Base-by-base conservation (phyloP, 352 stramenopile genomes). In the Phytopythium litorale region DNA sequence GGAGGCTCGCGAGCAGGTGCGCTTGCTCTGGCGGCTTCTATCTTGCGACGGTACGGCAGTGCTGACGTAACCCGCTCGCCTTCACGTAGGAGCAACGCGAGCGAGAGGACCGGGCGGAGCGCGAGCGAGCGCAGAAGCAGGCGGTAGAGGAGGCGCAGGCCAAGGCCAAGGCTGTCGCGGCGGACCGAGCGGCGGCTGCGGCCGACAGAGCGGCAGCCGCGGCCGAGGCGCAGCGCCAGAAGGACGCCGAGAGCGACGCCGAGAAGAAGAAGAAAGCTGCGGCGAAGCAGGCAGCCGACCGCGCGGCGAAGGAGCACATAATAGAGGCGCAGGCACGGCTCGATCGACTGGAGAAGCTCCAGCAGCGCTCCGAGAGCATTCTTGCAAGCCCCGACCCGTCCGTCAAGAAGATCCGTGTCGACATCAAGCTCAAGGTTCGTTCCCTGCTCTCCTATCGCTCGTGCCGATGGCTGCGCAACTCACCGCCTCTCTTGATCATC, bases 351-450 rank as follows among this genome's bases (percentile, higher is more conserved):
- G 65, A 89, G 59, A 70, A 65, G 33, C 75, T 92, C 16, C 75
- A 91, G 28, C 56, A 62, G 15, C 63, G 75, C 19, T 78, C 68
- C 0, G 60, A 75, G 11, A 66, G 77, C 51, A 89, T 93, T 25
- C 65, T 87, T 5, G 76, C 73, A 19, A 84, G 62, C 42, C 59
- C 65, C 13, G 73, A 91, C 48, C 71, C 73, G 15, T 37, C 62
- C 3, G 71, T 89, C 56, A 93, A 93, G 69, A 70, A 71, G 35
- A 77, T 88, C 28, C 82, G 84, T 49, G 73, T 93, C 55, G 75
- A 89, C 28, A 89, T 93, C 54, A 79, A 79, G 58, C 69, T 79
- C 6, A 68, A 91, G 71, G 82, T 52, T 18, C 45, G 21, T 32
- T 11, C 19, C 42, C 25, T 25, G 7, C 13, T 32, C 21, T 2